phyloP scores from a whole-genome alignment of 495 filamentous ascomycete species.

The Cryomyces minteri region DNA sequence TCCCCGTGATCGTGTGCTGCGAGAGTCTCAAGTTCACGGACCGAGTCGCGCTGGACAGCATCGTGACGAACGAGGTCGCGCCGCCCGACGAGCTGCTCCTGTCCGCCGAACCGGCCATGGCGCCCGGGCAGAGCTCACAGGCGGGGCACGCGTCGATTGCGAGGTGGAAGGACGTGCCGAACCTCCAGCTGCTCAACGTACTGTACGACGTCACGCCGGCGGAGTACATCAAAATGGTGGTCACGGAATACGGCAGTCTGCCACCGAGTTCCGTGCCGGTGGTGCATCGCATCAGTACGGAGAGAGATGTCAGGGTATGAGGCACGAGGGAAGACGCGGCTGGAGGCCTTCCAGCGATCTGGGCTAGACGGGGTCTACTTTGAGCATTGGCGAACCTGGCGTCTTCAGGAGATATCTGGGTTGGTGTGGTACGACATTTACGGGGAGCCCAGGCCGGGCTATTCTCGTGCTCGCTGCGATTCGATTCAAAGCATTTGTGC shows the following conservation, averaged over 20 bases:
- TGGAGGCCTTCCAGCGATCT: no score
- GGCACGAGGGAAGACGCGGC: not conserved
- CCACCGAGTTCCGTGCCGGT: constrained; percentile 68
- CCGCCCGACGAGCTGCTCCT: constrained; percentile 39
- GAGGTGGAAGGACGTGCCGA: constrained; percentile 41
- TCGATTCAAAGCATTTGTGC: no score
- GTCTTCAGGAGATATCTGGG: no score
- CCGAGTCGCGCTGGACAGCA: constrained; percentile 71
- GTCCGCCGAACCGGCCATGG: constrained; percentile 6
- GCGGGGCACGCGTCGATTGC: constrained; percentile 15
- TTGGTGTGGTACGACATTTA: no score
- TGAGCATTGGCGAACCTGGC: no score
- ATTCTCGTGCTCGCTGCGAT: no score
- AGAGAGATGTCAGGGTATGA: constrained; percentile 2
- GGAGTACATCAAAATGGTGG: constrained; percentile 68
- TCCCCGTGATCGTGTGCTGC: constrained; percentile 79
- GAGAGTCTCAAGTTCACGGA: constrained; percentile 95
- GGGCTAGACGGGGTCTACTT: no score
- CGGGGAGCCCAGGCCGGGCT: no score
- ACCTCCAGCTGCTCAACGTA: constrained; percentile 59
- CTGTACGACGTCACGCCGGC: constrained; percentile 93
- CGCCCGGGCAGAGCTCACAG: not conserved
- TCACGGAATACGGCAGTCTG: constrained; percentile 79
- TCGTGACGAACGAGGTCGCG: constrained; percentile 85
- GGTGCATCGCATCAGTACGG: constrained; percentile 30